phyloP scores from a whole-genome alignment of 1,139 yeast species.

The Kodamaea fungicola region DNA sequence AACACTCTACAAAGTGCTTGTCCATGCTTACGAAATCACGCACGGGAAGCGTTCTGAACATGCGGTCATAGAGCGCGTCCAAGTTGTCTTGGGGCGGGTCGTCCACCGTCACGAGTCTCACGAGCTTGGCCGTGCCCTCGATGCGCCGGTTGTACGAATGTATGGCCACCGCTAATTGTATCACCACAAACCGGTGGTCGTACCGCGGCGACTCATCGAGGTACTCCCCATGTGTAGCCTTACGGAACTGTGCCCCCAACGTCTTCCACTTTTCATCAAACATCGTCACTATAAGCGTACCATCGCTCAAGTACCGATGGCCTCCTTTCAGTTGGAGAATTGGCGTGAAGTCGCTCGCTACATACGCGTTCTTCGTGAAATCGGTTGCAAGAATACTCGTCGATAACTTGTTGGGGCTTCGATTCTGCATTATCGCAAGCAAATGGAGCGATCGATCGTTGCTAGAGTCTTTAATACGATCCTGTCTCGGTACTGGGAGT shows the following conservation, averaged over 20 bases:
- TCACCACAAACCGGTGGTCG: slow-evolving; percentile 3
- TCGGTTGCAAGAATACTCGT: slow-evolving; percentile 3
- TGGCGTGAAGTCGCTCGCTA: slow-evolving; percentile 3
- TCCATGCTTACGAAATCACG: slow-evolving; percentile 1
- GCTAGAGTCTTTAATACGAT: neutral
- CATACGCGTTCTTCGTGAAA: slow-evolving; percentile 3
- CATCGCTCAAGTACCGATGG: slow-evolving; percentile 2
- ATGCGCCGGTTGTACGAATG: slow-evolving; percentile 5
- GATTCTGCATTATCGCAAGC: slow-evolving; percentile 2
- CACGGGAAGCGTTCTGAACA: slow-evolving; percentile 2
- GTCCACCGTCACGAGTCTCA: slow-evolving; percentile 3
- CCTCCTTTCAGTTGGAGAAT: slow-evolving; percentile 2
- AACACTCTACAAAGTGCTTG: slow-evolving; percentile 1
- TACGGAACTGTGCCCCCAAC: slow-evolving; percentile 2
- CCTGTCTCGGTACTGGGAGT: neutral
- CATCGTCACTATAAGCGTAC: slow-evolving; percentile 1
- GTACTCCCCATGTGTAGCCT: neutral
- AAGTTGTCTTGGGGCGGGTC: slow-evolving; percentile 3
- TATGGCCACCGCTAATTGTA: slow-evolving; percentile 1
- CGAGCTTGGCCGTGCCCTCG: slow-evolving; percentile 4
- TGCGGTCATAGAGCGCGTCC: slow-evolving; percentile 4
- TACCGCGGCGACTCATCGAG: slow-evolving; percentile 1
- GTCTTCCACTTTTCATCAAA: slow-evolving; percentile 4
- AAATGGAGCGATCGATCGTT: slow-evolving; percentile 1
- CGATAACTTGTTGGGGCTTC: slow-evolving; percentile 1